These are phyloP conservation scores for Xenosphaeropsis pyriputrescens DNA, from an alignment of 2,329 filamentous ascomycete genomes.

Conservation along the genomic window DNA sequence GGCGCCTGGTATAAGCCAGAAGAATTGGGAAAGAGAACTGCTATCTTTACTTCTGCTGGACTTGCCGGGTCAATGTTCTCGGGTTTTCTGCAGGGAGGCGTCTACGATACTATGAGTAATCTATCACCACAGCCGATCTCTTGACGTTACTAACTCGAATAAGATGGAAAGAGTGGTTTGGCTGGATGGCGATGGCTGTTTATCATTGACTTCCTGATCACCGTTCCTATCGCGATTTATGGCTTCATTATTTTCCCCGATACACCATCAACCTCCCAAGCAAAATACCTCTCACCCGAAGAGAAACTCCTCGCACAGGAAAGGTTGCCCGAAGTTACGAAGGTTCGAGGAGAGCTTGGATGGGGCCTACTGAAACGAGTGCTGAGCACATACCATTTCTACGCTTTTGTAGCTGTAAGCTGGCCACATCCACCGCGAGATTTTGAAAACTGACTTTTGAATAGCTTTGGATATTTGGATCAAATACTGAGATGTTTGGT, in stretches of 20 bases:
- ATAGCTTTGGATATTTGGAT: slow-evolving; percentile 49
- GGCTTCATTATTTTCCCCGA: slow-evolving; percentile 32
- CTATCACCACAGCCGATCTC: no score
- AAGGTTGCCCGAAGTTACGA: slow-evolving; percentile 25
- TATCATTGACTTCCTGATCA: slow-evolving; percentile 37
- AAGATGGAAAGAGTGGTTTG: slow-evolving; percentile 26
- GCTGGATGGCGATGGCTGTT: slow-evolving; percentile 37
- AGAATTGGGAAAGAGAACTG: slow-evolving; percentile 45
- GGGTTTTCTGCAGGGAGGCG: slow-evolving; percentile 41
- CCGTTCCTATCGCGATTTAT: slow-evolving; percentile 38
- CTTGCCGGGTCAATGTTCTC: slow-evolving; percentile 46
- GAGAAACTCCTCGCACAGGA: slow-evolving; percentile 27
- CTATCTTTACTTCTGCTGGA: slow-evolving; percentile 44
- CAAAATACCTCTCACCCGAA: slow-evolving; percentile 23
- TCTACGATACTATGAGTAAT: slow-evolving; percentile 10
- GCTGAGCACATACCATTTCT: slow-evolving; percentile 47
- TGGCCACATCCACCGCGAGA: no score
- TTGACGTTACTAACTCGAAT: no score
- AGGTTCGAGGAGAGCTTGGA: slow-evolving; percentile 28
- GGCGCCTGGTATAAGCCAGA: slow-evolving; percentile 44
- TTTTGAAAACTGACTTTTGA: no score
- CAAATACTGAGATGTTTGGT: slow-evolving; percentile 57
- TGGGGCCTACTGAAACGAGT: slow-evolving; percentile 36
- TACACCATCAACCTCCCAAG: slow-evolving; percentile 24
- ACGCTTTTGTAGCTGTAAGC: slow-evolving; percentile 39